phyloP scores from a whole-genome alignment of 1,284 basidiomycete genomes.

The Ustilago loliicola region DNA sequence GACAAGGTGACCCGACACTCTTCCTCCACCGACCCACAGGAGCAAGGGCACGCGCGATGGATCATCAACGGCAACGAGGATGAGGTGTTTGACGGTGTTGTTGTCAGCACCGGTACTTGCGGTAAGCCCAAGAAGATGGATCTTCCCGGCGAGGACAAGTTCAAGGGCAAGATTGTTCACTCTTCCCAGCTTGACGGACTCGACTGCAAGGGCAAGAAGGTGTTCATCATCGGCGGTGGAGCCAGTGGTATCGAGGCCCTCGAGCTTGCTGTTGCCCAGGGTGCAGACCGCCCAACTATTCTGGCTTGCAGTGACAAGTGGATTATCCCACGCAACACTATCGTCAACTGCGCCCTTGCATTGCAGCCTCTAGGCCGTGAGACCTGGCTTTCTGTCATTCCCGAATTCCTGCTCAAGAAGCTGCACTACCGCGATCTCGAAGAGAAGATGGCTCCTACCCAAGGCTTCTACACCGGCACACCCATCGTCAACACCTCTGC shows the following conservation, averaged over 20 bases:
- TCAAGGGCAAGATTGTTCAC: slow-evolving; percentile 74
- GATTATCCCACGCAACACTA: slow-evolving; percentile 72
- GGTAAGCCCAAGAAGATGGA: slow-evolving; percentile 75
- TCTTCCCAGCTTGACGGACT: slow-evolving; percentile 75
- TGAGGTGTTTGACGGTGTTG: slow-evolving; percentile 76
- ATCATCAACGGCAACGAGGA: slow-evolving; percentile 72
- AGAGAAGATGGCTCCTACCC: slow-evolving; percentile 69
- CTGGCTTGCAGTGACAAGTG: slow-evolving; percentile 72
- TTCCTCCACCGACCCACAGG: slow-evolving; percentile 66
- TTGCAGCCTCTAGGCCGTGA: slow-evolving; percentile 76
- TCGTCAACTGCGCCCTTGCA: slow-evolving; percentile 75
- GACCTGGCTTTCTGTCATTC: slow-evolving; percentile 69
- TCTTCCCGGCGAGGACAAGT: slow-evolving; percentile 74
- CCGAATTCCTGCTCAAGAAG: slow-evolving; percentile 74
- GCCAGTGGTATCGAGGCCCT: slow-evolving; percentile 78
- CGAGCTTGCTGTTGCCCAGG: slow-evolving; percentile 72
- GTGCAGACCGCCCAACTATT: slow-evolving; percentile 74
- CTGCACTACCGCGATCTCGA: slow-evolving; percentile 76
- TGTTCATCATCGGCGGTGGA: slow-evolving; percentile 74
- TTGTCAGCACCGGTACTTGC: slow-evolving; percentile 76
- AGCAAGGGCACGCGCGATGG: slow-evolving; percentile 74
- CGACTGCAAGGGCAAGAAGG: slow-evolving; percentile 73
- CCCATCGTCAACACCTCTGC: slow-evolving; percentile 76
- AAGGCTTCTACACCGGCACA: slow-evolving; percentile 65
- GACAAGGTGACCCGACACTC: slow-evolving; percentile 64